Evolutionary conservation across 305 asterid genomes (phyloP), one percentile per base, ranked within the genome.

Genomic region (Ilex paraguariensis): DNA sequence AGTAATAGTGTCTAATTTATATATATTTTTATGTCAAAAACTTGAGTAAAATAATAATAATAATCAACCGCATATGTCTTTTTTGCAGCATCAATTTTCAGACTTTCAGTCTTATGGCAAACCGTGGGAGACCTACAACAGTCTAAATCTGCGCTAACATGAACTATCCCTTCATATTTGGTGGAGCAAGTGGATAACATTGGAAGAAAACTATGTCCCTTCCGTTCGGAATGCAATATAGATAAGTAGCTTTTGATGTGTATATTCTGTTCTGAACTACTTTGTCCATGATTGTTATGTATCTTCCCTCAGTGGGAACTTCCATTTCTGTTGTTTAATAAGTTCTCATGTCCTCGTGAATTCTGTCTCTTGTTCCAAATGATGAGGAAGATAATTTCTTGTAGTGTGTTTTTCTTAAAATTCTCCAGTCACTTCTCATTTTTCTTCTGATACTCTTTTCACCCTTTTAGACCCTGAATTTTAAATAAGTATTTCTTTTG

Each of bases 21-120:
- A 21, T 21, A 21, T 21, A 21, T 21, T 21, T 21, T 21, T 21
- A 21, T 21, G 28, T 21, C 28, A 21, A 21, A 21, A 21, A 21
- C 28, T 21, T 21, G 28, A 21, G 28, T 2, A 21, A 21, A 21
- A 21, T 21, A 21, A 21, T 21, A 21, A 21, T 21, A 21, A 21
- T 21, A 21, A 21, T 21, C 13, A 10, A 46, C 15, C 9, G 42
- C 0, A 8, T 9, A 39, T 31, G 2, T 61, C 16, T 10, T 57
- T 57, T 62, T 45, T 61, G 71, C 79, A 77, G 82, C 61, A 67
- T 60, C 79, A 73, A 40, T 73, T 56, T 30, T 3, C 46, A 3
- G 70, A 70, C 56, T 63, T 66, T 42, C 66, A 54, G 56, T 56
- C 50, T 58, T 28, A 63, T 57, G 63, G 61, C 50, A 66, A 70